phyloP scores from a whole-genome alignment of 169 alveolate species.

The Cryptosporidium canis region DNA sequence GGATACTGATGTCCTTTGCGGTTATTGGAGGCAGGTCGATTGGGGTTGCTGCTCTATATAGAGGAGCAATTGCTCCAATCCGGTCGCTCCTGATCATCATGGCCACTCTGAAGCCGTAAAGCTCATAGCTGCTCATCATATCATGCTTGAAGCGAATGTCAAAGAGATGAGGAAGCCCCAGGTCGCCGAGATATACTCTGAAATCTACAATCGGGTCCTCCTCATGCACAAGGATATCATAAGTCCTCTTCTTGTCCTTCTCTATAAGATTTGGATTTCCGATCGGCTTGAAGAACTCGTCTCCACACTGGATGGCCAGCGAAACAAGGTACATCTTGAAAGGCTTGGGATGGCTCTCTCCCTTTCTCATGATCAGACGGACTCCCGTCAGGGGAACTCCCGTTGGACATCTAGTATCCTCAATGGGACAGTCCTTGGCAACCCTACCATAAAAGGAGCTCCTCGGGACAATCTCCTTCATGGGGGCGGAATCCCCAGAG shows the following conservation, averaged over 20 bases:
- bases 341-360: slow-evolving; percentile 56
- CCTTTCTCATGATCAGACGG: slow-evolving; percentile 48
- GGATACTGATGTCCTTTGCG: slow-evolving; percentile 61
- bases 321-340: slow-evolving; percentile 43
- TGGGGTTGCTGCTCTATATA: slow-evolving; percentile 44
- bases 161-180: slow-evolving; percentile 61
- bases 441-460: slow-evolving; percentile 67
- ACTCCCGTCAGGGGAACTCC: slow-evolving; percentile 66
- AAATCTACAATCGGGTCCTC: slow-evolving; percentile 68
- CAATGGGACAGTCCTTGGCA: slow-evolving; percentile 45
- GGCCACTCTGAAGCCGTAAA: slow-evolving; percentile 67
- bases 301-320: slow-evolving; percentile 50
- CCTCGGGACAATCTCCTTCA: slow-evolving; percentile 48
- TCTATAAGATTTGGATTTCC: slow-evolving; percentile 61
- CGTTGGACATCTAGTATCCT: slow-evolving; percentile 57
- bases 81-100: slow-evolving; percentile 66
- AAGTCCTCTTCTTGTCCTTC: slow-evolving; percentile 21
- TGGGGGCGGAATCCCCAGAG: not conserved
- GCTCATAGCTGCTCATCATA: slow-evolving; percentile 42
- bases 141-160: slow-evolving; percentile 45
- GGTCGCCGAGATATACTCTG: slow-evolving; percentile 48
- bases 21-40: slow-evolving; percentile 55
- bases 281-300: slow-evolving; percentile 46
- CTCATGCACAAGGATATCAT: slow-evolving; percentile 58
- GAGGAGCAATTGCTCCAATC: slow-evolving; percentile 56